Conservation (phyloP, 2,329 filamentous ascomycete species). For the Nakataea oryzae region DNA sequence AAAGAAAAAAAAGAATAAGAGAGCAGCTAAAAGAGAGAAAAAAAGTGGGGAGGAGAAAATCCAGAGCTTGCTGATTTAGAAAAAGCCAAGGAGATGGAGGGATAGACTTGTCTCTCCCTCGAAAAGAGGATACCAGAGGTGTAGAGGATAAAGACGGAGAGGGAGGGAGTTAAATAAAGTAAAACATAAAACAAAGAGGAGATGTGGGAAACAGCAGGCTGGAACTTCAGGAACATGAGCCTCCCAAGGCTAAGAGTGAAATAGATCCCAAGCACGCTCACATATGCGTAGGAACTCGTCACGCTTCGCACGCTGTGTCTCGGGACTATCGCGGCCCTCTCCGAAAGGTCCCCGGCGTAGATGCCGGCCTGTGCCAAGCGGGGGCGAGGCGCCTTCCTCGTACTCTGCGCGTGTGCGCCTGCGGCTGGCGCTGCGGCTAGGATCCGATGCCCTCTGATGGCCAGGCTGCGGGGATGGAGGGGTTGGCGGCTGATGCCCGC, state of each 20-base stretch:
- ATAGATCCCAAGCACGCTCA: conserved; percentile 88
- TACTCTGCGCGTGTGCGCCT: conserved; percentile 82
- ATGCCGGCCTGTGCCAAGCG: conserved; percentile 63
- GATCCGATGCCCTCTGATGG: conserved; percentile 26
- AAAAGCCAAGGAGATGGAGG: not conserved
- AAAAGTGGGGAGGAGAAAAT: not conserved
- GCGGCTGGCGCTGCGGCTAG: conserved; percentile 51
- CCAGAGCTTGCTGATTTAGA: not conserved
- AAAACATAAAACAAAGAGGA: not conserved
- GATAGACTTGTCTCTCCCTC: too few species aligned
- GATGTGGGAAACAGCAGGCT: too few species aligned
- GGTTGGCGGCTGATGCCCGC: conserved; percentile 84
- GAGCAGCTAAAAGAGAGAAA: not conserved
- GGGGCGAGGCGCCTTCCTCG: conserved; percentile 82
- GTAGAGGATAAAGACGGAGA: not conserved
- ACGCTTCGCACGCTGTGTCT: conserved; percentile 75
- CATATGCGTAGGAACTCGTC: conserved; percentile 86
- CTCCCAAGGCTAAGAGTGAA: conserved; percentile 61
- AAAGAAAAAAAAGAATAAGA: too few species aligned
- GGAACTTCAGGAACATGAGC: not conserved
- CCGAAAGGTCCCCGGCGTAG: conserved; percentile 62
- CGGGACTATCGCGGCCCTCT: conserved; percentile 72
- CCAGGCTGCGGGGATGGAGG: conserved; percentile 68
- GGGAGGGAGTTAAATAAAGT: not conserved
- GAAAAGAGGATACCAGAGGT: too few species aligned